These are phyloP conservation scores for Sapria himalayana DNA, from an alignment of 345 rosid genomes.

Conservation along the genomic window DNA sequence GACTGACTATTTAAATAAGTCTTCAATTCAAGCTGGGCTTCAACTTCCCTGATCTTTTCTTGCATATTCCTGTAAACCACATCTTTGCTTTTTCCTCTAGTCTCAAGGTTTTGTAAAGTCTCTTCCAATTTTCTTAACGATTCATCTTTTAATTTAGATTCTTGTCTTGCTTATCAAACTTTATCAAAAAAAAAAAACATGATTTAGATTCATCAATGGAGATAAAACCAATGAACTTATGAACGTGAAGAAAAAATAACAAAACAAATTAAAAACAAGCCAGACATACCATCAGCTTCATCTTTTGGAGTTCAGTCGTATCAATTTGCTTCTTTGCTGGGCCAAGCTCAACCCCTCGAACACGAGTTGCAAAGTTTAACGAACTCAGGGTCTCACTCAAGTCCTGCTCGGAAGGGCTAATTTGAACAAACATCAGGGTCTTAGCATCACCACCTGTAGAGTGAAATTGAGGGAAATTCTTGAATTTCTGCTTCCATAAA, in stretches of 20 bases:
- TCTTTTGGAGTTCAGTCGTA: conserved; percentile 18
- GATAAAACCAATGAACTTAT: no score
- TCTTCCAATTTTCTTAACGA: conserved; percentile 14
- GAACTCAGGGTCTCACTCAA: conserved; percentile 25
- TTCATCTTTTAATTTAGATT: conserved; percentile 20
- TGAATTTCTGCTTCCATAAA: neutral
- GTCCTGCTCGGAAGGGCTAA: conserved; percentile 24
- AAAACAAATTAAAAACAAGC: no score
- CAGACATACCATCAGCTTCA: conserved; percentile 17
- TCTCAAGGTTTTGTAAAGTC: conserved; percentile 15
- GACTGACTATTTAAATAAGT: conserved; percentile 9
- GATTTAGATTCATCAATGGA: neutral
- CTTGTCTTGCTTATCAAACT: conserved; percentile 27
- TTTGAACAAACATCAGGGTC: conserved; percentile 27
- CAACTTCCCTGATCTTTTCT: conserved; percentile 18
- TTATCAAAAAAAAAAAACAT: neutral
- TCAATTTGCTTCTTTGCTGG: conserved; percentile 22
- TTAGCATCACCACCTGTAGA: conserved; percentile 25
- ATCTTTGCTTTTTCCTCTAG: conserved; percentile 15
- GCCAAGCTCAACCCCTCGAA: conserved; percentile 19
- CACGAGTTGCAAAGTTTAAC: conserved; percentile 26
- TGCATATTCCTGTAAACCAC: conserved; percentile 15
- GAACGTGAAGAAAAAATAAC: no score
- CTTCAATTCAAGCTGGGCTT: conserved; percentile 15
- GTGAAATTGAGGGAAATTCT: neutral